A percentile compares a stretch with the other conserved stretches of the same genome.
These are phyloP conservation scores for Podospora anserina DNA, from an alignment of 495 filamentous ascomycete species.

Conservation along the genomic window DNA sequence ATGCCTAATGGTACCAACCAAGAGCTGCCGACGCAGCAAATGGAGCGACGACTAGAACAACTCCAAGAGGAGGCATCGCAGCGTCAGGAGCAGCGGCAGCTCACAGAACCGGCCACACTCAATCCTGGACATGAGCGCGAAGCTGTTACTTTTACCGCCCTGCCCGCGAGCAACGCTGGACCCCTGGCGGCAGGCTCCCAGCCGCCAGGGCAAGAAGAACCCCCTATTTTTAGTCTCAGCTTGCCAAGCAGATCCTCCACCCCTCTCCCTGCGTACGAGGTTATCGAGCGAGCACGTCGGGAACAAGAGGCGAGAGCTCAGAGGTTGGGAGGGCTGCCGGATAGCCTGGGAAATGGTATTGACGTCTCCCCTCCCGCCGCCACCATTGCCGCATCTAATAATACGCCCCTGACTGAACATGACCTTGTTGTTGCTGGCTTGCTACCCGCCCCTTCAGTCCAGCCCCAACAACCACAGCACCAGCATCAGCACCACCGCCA, in stretches of 20 bases:
- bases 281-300: background rate
- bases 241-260: background rate
- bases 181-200: too few relatives aligned
- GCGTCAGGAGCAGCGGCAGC: slow-evolving; percentile 1
- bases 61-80: background rate
- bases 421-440: background rate
- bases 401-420: background rate
- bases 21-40: slow-evolving; percentile 1
- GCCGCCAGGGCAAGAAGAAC: too few relatives aligned
- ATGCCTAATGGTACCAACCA: slow-evolving; percentile 23
- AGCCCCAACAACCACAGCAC: background rate
- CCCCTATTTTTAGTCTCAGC: background rate
- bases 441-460: background rate
- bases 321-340: background rate
- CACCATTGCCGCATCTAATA: background rate
- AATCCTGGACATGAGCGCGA: background rate
- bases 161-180: background rate
- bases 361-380: background rate
- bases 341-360: background rate
- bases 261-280: background rate
- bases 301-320: background rate
- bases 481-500: background rate
- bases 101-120: background rate
- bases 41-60: background rate
- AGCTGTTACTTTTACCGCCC: background rate